Percentiles rank a stretch among this genome's conserved stretches.
phyloP scores from a whole-genome alignment of 129 eudicot species.

The Daucus carota region DNA sequence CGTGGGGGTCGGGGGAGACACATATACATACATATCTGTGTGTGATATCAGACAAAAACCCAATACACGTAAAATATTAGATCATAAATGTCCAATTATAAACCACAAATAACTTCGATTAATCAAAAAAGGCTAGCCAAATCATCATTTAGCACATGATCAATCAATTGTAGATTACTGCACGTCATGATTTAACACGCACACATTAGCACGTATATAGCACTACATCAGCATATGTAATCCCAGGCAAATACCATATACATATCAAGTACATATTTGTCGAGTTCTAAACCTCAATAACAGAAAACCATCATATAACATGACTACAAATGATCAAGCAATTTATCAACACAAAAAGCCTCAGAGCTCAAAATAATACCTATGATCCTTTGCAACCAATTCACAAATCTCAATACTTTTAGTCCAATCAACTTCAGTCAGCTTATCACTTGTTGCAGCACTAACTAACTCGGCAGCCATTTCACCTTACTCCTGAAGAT shows the following conservation, averaged over 20 bases:
- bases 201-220: not conserved
- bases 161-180: not conserved
- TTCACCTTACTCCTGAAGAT: slow-evolving; percentile 16
- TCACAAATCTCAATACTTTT: slow-evolving; percentile 89
- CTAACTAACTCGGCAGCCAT: slow-evolving; percentile 90
- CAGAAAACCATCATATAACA: not conserved
- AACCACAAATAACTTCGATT: not conserved
- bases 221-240: not conserved
- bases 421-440: slow-evolving; percentile 80
- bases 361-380: slow-evolving; percentile 21
- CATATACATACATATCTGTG: not conserved
- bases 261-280: not conserved
- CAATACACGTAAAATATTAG: not conserved
- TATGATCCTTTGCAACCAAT: slow-evolving; percentile 69
- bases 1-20: too few relatives aligned
- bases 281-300: not conserved
- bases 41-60: not conserved
- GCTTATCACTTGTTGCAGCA: slow-evolving; percentile 82
- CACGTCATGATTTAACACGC: too few relatives aligned
- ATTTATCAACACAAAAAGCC: too few relatives aligned
- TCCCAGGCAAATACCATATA: not conserved
- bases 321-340: not conserved
- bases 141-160: not conserved
- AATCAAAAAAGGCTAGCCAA: slow-evolving; percentile 1
- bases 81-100: not conserved